Evolutionary conservation across 805 yeast species (phyloP).

Genomic region (Starmerella bombi): DNA sequence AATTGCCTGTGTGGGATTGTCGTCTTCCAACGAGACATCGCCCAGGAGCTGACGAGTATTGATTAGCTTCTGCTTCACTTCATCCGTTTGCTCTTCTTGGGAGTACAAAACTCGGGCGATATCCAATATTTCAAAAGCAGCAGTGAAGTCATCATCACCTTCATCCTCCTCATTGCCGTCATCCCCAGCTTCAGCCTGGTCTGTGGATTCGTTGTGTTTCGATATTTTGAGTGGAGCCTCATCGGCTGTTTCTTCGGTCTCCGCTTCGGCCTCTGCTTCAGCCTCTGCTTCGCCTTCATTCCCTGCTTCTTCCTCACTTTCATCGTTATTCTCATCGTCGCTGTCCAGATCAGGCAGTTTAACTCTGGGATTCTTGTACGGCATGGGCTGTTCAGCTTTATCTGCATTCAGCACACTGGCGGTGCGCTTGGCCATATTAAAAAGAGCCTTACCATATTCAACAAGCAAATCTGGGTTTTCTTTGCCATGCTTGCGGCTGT

Average conservation of each 20-base stretch:
- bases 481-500: constrained; percentile 38
- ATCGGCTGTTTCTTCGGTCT: constrained; percentile 25
- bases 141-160: constrained; percentile 59
- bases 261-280: constrained; percentile 29
- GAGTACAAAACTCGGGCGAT: constrained; percentile 57
- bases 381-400: constrained; percentile 20
- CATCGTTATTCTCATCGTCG: constrained; percentile 25
- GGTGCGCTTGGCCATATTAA: constrained; percentile 58
- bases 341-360: constrained; percentile 21
- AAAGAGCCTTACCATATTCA: constrained; percentile 68
- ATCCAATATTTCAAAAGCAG: constrained; percentile 60
- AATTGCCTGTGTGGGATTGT: constrained; percentile 69
- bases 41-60: constrained; percentile 72
- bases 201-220: constrained; percentile 23
- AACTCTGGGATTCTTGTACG: constrained; percentile 16
- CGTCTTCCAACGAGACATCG: constrained; percentile 74
- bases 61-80: constrained; percentile 38
- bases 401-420: constrained; percentile 63
- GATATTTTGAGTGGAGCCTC: constrained; percentile 22
- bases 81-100: constrained; percentile 30
- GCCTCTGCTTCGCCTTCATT: constrained; percentile 28
- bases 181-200: constrained; percentile 11
- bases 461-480: constrained; percentile 63
- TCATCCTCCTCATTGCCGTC: constrained; percentile 23
- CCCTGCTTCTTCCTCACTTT: constrained; percentile 26